phyloP scores from a whole-genome alignment of 805 yeast genomes.

The Candida lessepsii region DNA sequence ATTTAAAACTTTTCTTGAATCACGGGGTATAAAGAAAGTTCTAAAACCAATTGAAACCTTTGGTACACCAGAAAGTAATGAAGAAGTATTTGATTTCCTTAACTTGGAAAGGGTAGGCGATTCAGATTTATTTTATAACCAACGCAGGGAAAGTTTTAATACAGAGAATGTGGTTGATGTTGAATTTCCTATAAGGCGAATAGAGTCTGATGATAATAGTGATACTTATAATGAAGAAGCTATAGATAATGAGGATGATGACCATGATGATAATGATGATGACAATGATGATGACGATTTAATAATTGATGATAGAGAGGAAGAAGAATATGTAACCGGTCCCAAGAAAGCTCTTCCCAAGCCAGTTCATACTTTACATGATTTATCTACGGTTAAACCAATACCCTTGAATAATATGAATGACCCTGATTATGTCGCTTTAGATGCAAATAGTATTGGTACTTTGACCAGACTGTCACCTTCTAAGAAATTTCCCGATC shows the following conservation, averaged over 20 bases:
- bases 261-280: not conserved
- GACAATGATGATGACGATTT: not conserved
- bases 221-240: conserved; percentile 1
- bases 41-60: conserved; percentile 2
- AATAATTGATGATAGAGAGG: not conserved
- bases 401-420: conserved; percentile 1
- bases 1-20: conserved; percentile 11
- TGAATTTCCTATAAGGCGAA: not conserved
- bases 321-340: conserved; percentile 1
- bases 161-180: not conserved
- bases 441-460: conserved; percentile 3
- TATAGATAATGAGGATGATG: conserved; percentile 1
- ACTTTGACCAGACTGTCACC: conserved; percentile 3
- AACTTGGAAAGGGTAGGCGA: conserved; percentile 20
- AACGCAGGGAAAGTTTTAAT: conserved; percentile 22
- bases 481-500: conserved; percentile 31
- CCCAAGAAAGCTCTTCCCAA: not conserved
- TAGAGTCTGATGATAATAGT: not conserved
- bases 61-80: conserved; percentile 5
- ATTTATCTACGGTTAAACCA: conserved; percentile 1
- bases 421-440: not conserved
- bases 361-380: not conserved
- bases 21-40: conserved; percentile 12
- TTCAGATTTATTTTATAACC: conserved; percentile 24
- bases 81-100: conserved; percentile 19